Evolutionary conservation across 1,284 basidiomycete genomes (phyloP).

Genomic region (Microbotryum violaceum): DNA sequence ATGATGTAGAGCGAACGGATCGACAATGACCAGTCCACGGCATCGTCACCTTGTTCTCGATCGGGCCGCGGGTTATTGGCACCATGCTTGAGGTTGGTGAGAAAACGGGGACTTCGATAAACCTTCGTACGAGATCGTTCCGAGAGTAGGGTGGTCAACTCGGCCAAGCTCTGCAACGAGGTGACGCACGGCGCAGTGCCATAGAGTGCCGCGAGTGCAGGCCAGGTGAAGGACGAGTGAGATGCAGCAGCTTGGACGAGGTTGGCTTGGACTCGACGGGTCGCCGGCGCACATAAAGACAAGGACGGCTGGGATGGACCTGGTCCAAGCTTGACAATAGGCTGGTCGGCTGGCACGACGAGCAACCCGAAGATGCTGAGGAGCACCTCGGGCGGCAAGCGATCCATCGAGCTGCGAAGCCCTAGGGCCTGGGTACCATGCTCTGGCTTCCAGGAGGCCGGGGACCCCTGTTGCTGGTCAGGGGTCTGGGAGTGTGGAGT

Average conservation of each 20-base stretch:
- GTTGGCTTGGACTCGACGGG: not conserved
- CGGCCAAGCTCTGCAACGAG: slow-evolving; percentile 1
- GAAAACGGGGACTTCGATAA: too few relatives aligned
- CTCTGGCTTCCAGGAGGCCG: not conserved
- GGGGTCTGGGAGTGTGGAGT: too few relatives aligned
- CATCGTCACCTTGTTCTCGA: not conserved
- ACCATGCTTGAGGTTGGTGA: not conserved
- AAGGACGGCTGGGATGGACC: not conserved
- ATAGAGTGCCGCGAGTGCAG: slow-evolving; percentile 4
- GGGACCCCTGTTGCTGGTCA: not conserved
- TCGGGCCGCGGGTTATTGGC: not conserved
- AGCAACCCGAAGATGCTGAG: slow-evolving; percentile 6
- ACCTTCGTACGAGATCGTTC: not conserved
- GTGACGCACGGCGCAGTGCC: not conserved
- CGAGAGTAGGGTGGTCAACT: slow-evolving; percentile 7
- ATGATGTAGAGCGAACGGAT: slow-evolving; percentile 3
- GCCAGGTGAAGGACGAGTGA: slow-evolving; percentile 7
- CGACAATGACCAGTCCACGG: not conserved
- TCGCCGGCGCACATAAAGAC: not conserved
- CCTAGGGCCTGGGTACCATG: not conserved
- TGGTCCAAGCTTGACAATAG: not conserved
- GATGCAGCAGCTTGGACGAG: not conserved
- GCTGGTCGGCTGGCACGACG: not conserved
- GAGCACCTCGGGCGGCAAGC: slow-evolving; percentile 13
- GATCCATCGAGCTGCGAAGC: not conserved